A percentile compares a stretch with the other conserved stretches of the same genome.
Evolutionary conservation across 441 rosid species (phyloP).

Genomic region (Erodium chrysanthum): DNA sequence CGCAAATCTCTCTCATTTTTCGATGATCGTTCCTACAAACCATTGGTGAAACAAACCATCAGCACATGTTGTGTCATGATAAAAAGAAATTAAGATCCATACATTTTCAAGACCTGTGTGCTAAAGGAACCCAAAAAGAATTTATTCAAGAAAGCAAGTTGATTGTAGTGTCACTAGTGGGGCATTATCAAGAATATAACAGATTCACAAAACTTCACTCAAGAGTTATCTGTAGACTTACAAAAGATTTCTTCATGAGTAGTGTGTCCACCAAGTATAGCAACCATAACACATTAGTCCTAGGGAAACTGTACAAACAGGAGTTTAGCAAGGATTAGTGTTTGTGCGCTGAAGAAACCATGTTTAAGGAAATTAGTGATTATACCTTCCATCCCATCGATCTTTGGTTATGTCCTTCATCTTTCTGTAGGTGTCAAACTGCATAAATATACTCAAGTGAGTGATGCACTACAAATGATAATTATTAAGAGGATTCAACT

Average conservation of each 20-base stretch:
- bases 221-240: conserved; percentile 32
- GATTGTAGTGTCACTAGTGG: not conserved
- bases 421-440: conserved; percentile 86
- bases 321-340: conserved; percentile 1
- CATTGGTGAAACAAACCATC: not conserved
- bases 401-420: conserved; percentile 72
- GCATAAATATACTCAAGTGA: conserved; percentile 23
- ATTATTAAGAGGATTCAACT: not conserved
- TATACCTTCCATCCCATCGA: conserved; percentile 87
- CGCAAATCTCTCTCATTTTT: conserved; percentile 58
- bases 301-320: conserved; percentile 54
- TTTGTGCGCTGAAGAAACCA: too few relatives aligned
- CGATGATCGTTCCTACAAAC: conserved; percentile 45
- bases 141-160: not conserved
- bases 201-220: not conserved
- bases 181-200: not conserved
- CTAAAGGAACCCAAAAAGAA: not conserved
- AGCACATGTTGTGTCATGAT: not conserved
- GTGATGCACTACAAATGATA: not conserved
- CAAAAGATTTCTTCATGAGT: conserved; percentile 76
- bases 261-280: conserved; percentile 70
- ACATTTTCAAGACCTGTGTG: not conserved
- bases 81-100: not conserved
- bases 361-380: too few relatives aligned
- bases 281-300: conserved; percentile 90